Evolutionary conservation across 306 rosid species (phyloP).

Genomic region (Oxytropis ochrocephala): DNA sequence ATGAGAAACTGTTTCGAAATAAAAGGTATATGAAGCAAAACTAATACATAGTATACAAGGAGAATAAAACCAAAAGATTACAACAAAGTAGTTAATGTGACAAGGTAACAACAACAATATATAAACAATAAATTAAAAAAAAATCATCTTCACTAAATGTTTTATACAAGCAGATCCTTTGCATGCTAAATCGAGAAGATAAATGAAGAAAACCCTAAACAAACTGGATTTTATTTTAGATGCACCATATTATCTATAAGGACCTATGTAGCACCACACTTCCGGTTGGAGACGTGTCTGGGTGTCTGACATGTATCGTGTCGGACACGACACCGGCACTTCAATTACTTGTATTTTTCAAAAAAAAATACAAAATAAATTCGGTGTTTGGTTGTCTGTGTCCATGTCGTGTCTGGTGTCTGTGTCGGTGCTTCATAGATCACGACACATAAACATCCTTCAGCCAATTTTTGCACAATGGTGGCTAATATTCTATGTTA

Average conservation of each 20-base stretch:
- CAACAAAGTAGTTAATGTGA: not conserved
- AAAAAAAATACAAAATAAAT: too few species aligned
- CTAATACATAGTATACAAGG: not conserved
- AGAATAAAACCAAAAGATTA: not conserved
- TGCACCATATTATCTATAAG: too few species aligned
- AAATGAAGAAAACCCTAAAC: not conserved
- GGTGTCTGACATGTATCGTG: too few species aligned
- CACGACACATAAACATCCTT: too few species aligned
- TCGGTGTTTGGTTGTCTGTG: too few species aligned
- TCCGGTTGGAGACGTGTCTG: too few species aligned
- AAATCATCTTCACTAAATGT: not conserved
- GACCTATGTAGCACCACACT: too few species aligned
- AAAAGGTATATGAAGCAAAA: constrained; percentile 6
- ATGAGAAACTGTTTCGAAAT: not conserved
- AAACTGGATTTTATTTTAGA: not conserved
- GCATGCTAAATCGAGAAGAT: constrained; percentile 2
- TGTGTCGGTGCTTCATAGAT: too few species aligned
- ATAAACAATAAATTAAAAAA: not conserved
- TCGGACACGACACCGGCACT: too few species aligned
- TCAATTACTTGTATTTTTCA: too few species aligned
- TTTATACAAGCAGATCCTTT: not conserved
- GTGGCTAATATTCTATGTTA: not conserved
- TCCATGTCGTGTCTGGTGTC: too few species aligned
- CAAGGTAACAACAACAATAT: not conserved
- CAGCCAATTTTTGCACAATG: not conserved